A percentile compares a stretch with the other conserved stretches of the same genome.
Conservation (phyloP, 2,329 filamentous ascomycete genomes). For the Fusarium subtropicale region DNA sequence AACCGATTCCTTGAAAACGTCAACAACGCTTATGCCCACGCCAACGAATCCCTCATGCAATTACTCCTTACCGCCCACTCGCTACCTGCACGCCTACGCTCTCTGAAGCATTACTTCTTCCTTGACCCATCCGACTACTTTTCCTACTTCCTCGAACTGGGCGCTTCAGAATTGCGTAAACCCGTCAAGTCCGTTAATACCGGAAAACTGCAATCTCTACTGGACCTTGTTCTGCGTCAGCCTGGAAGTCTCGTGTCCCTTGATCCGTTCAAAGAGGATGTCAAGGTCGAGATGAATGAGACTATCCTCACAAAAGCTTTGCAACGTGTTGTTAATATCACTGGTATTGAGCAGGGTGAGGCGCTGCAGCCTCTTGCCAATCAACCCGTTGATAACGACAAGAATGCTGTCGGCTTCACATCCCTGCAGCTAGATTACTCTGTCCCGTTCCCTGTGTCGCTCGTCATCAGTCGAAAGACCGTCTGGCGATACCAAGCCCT, state of each 20-base stretch:
- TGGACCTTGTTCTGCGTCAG: constrained; percentile 97
- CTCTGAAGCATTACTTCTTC: constrained; percentile 99
- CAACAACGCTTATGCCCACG: constrained; percentile 92
- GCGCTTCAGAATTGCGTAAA: constrained; percentile 89
- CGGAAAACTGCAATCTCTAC: constrained; percentile 90
- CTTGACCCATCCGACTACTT: constrained; percentile 98
- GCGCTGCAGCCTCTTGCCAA: constrained; percentile 78
- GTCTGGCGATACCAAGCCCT: constrained; percentile 96
- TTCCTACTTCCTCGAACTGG: constrained; percentile 94
- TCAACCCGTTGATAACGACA: constrained; percentile 79
- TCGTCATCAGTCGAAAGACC: constrained; percentile 96
- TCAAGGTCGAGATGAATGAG: constrained; percentile 97
- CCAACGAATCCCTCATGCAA: constrained; percentile 92
- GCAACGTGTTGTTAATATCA: constrained; percentile 96
- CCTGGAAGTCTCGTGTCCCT: constrained; percentile 93
- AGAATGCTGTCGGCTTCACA: constrained; percentile 89
- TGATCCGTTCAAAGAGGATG: constrained; percentile 98
- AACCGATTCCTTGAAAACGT: constrained; percentile 94
- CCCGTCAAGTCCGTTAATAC: constrained; percentile 90
- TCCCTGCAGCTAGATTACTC: constrained; percentile 94
- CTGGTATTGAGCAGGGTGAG: constrained; percentile 91
- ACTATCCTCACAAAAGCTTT: constrained; percentile 92
- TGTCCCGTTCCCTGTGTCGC: constrained; percentile 93
- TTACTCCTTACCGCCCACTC: constrained; percentile 93
- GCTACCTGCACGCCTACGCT: constrained; percentile 85